These are phyloP conservation scores for Hymenoscyphus albidus DNA, from an alignment of 2,329 filamentous ascomycete species.

Conservation along the genomic window DNA sequence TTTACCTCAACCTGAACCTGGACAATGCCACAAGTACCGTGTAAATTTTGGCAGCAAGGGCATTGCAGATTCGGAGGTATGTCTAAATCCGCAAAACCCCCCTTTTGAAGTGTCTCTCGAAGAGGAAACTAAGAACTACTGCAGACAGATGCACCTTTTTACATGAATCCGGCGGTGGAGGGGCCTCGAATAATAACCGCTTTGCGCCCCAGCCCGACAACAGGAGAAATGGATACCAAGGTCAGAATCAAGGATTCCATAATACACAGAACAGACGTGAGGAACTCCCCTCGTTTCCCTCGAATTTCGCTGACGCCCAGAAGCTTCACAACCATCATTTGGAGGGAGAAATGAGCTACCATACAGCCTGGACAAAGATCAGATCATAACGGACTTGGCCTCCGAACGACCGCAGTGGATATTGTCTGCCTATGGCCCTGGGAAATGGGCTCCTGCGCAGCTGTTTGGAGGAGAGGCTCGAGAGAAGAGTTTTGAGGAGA, in stretches of 20 bases:
- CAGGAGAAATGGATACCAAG: slow-evolving; percentile 16
- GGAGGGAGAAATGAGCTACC: slow-evolving; percentile 10
- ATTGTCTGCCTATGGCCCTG: slow-evolving; percentile 80
- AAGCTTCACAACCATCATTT: slow-evolving; percentile 1
- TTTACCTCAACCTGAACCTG: slow-evolving; percentile 9
- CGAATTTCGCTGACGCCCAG: background rate
- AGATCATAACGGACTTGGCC: slow-evolving; percentile 63
- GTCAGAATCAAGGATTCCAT: background rate
- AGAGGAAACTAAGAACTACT: slow-evolving; percentile 10
- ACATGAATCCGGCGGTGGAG: background rate
- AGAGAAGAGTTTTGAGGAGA: slow-evolving; percentile 86
- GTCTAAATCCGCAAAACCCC: background rate
- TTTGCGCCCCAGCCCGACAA: slow-evolving; percentile 28
- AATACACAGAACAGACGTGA: slow-evolving; percentile 10
- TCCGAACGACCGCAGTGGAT: slow-evolving; percentile 77
- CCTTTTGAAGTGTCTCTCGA: background rate
- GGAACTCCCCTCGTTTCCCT: background rate
- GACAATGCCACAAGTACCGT: slow-evolving; percentile 35
- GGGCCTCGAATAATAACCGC: slow-evolving; percentile 34
- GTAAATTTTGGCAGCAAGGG: slow-evolving; percentile 62
- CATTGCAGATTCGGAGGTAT: slow-evolving; percentile 50
- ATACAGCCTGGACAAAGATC: slow-evolving; percentile 39
- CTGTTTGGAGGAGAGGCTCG: slow-evolving; percentile 75
- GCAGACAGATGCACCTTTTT: slow-evolving; percentile 5
- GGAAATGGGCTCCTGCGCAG: slow-evolving; percentile 71